These are phyloP conservation scores for Kwoniella mangroviensis DNA, from an alignment of 768 basidiomycete species.

Conservation along the genomic window DNA sequence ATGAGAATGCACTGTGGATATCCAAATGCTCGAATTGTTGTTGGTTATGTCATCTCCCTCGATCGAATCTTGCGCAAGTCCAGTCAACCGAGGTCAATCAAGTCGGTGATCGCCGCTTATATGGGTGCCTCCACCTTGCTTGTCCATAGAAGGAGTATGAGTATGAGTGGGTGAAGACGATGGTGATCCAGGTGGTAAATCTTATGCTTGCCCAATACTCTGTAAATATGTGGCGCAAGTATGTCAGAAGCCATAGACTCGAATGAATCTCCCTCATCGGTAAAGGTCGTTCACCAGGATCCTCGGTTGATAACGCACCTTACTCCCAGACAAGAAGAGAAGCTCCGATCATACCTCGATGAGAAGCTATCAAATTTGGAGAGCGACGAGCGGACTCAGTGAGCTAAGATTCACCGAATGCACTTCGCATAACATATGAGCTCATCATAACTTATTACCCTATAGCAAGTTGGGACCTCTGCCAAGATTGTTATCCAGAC, in stretches of 20 bases:
- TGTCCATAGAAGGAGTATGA: conserved; percentile 11
- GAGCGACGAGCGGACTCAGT: conserved; percentile 38
- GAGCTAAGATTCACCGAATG: neutral
- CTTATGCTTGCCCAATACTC: neutral
- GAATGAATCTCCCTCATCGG: too few species aligned
- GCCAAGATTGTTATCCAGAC: conserved; percentile 19
- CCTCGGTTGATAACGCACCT: conserved; percentile 23
- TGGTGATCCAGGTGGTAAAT: too few species aligned
- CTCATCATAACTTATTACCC: too few species aligned
- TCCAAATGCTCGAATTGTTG: neutral
- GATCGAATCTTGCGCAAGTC: neutral
- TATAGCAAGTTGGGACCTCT: conserved; percentile 31
- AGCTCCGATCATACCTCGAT: conserved; percentile 33
- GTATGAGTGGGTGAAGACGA: neutral
- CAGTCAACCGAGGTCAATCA: neutral
- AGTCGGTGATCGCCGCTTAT: neutral
- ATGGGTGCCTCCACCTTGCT: neutral
- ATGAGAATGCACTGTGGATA: too few species aligned
- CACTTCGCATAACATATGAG: too few species aligned
- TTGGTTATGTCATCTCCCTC: conserved; percentile 3
- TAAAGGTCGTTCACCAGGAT: too few species aligned
- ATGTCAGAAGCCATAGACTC: too few species aligned
- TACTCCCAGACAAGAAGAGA: conserved; percentile 31
- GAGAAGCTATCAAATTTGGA: conserved; percentile 30
- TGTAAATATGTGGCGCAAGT: neutral